These are phyloP conservation scores for Colletotrichum nymphaeae DNA, from an alignment of 2,329 filamentous ascomycete genomes.

Conservation along the genomic window DNA sequence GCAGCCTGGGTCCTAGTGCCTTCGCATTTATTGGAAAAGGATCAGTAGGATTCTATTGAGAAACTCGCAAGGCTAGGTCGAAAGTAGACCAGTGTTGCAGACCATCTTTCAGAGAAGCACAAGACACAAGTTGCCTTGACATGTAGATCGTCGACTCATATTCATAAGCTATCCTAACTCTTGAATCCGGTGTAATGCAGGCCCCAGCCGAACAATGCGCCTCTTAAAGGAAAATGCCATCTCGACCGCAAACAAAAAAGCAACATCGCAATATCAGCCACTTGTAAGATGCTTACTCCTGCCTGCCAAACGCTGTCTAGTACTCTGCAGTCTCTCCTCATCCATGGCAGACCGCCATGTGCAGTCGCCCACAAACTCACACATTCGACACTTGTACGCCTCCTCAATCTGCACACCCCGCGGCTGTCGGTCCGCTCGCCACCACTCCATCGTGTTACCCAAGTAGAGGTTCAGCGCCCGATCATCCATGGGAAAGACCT, in stretches of 20 bases:
- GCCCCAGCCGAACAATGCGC: not conserved
- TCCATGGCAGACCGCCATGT: slow-evolving; percentile 81
- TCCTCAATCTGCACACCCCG: slow-evolving; percentile 85
- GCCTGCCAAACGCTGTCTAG: slow-evolving; percentile 11
- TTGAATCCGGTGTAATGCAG: not conserved
- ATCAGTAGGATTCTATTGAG: no score
- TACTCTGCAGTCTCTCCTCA: slow-evolving; percentile 56
- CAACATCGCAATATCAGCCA: not conserved
- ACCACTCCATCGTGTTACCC: slow-evolving; percentile 82
- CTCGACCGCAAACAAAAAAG: fast-evolving
- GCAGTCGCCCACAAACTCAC: slow-evolving; percentile 85
- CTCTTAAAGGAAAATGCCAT: not conserved
- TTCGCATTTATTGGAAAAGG: no score
- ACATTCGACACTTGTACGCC: slow-evolving; percentile 87
- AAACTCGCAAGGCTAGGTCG: no score
- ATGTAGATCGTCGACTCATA: not conserved
- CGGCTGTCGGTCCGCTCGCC: slow-evolving; percentile 80
- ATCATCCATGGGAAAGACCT: slow-evolving; percentile 75
- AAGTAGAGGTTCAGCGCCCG: slow-evolving; percentile 74
- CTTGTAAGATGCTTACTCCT: slow-evolving; percentile 5
- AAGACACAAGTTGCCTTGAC: not conserved
- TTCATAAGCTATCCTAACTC: not conserved
- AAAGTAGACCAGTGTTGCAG: no score
- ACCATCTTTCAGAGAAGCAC: no score
- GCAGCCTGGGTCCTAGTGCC: no score